phyloP scores from a whole-genome alignment of 805 yeast species.

The Pichia thaimueangensis region DNA sequence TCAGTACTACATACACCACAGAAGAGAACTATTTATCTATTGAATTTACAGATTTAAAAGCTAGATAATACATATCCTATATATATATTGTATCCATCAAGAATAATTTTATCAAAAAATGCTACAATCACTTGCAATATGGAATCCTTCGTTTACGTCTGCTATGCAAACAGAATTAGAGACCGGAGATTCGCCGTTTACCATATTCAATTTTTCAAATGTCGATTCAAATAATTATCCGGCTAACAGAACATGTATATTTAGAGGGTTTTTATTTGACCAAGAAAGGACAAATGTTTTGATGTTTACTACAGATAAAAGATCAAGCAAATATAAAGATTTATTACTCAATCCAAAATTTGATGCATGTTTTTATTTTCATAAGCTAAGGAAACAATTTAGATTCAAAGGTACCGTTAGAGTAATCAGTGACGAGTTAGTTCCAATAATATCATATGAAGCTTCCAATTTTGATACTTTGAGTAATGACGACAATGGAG shows the following conservation, averaged over 20 bases:
- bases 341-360: slow-evolving; percentile 45
- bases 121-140: slow-evolving; percentile 49
- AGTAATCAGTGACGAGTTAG: slow-evolving; percentile 29
- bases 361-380: slow-evolving; percentile 76
- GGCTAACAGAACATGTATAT: slow-evolving; percentile 61
- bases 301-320: slow-evolving; percentile 63
- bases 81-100: too few species aligned
- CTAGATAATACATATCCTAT: too few species aligned
- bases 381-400: slow-evolving; percentile 56
- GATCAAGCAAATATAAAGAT: slow-evolving; percentile 59
- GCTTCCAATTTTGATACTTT: neutral
- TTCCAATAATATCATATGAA: slow-evolving; percentile 17
- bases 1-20: too few species aligned
- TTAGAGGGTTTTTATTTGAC: slow-evolving; percentile 68
- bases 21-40: too few species aligned
- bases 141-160: slow-evolving; percentile 63
- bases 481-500: neutral
- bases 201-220: slow-evolving; percentile 63
- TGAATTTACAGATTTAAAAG: too few species aligned
- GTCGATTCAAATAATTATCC: slow-evolving; percentile 52
- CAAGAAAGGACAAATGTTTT: slow-evolving; percentile 62
- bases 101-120: too few species aligned
- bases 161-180: slow-evolving; percentile 44
- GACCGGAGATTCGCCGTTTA: slow-evolving; percentile 37
- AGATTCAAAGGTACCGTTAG: slow-evolving; percentile 65